phyloP scores from a whole-genome alignment of 169 alveolate species.

The Plasmodium blacklocki region DNA sequence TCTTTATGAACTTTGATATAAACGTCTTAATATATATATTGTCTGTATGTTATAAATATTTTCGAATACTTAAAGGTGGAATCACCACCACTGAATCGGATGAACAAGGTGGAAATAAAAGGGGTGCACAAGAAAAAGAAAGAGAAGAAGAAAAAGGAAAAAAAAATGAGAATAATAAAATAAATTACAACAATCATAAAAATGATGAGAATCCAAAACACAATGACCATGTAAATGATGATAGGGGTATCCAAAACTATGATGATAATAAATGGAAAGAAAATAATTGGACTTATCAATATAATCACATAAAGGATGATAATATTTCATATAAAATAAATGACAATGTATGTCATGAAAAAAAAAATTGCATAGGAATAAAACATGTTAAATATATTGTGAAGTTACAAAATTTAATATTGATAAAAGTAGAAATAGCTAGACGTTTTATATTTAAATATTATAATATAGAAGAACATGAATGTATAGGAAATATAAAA shows the following conservation, averaged over 20 bases:
- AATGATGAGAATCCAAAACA: no score
- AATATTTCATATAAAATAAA: no score
- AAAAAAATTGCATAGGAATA: background rate
- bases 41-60: constrained; percentile 54
- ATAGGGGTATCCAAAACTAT: background rate
- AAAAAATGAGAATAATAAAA: no score
- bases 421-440: constrained; percentile 27
- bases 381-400: constrained; percentile 40
- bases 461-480: constrained; percentile 24
- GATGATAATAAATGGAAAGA: background rate
- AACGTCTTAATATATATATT: constrained; percentile 66
- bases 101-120: background rate
- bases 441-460: constrained; percentile 23
- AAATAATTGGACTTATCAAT: background rate
- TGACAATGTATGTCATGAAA: background rate
- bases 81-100: background rate
- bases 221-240: no score
- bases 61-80: background rate
- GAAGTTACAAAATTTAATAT: constrained; percentile 16
- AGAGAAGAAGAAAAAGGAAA: background rate
- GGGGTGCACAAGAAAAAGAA: background rate
- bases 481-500: constrained; percentile 20
- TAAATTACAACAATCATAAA: no score
- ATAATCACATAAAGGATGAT: no score
- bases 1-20: constrained; percentile 74